phyloP scores from a whole-genome alignment of 2,329 filamentous ascomycete genomes.

The Trichophyton simii region DNA sequence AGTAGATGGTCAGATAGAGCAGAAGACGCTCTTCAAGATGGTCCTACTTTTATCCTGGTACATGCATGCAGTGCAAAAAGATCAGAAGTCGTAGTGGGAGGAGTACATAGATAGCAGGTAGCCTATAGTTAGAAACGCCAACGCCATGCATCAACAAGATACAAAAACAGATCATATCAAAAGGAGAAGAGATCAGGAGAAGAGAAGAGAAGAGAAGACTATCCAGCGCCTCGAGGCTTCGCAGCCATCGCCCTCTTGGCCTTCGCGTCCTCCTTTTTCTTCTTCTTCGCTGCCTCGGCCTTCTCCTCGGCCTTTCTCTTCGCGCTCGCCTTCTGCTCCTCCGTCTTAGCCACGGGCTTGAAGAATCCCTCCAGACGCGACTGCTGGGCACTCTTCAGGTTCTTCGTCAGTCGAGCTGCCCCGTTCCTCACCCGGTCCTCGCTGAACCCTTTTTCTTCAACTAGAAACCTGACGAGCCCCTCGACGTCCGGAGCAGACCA shows the following conservation, averaged over 20 bases:
- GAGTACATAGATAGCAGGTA: neutral
- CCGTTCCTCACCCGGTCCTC: constrained; percentile 81
- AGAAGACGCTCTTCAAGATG: neutral
- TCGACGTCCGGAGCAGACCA: constrained; percentile 92
- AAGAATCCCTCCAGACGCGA: constrained; percentile 91
- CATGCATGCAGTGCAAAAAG: neutral
- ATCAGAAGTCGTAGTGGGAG: neutral
- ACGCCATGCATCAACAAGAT: neutral
- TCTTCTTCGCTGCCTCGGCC: constrained; percentile 86
- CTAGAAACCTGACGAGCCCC: constrained; percentile 77
- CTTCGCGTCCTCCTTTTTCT: constrained; percentile 85
- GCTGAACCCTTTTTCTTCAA: constrained; percentile 90
- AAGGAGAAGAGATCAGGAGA: neutral
- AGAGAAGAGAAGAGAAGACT: constrained; percentile 4
- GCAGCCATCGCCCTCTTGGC: constrained; percentile 85
- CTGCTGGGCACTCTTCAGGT: constrained; percentile 81
- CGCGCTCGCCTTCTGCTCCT: constrained; percentile 66
- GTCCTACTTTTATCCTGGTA: neutral
- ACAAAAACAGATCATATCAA: neutral
- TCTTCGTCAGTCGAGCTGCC: constrained; percentile 72
- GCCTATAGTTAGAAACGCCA: neutral
- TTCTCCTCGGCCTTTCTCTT: constrained; percentile 95
- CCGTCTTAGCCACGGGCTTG: constrained; percentile 79
- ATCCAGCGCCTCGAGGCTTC: constrained; percentile 60
- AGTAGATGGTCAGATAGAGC: neutral